Conservation (phyloP, 495 filamentous ascomycete species). For the Astrocystis sublimbata region DNA sequence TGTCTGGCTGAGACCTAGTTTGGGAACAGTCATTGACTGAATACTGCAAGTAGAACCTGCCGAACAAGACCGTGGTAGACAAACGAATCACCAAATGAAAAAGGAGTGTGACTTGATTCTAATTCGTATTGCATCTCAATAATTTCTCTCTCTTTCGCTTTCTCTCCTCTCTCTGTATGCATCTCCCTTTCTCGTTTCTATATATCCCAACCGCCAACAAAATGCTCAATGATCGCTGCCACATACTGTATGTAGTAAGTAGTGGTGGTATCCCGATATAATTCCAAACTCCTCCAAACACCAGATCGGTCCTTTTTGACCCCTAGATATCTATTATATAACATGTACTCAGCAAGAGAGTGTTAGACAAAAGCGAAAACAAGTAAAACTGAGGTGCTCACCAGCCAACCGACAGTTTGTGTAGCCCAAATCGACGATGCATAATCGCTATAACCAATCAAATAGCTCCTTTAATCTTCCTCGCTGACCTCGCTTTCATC, state of each 20-base stretch:
- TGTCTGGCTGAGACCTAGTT: too few relatives aligned
- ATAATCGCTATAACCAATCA: background rate
- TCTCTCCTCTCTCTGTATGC: too few relatives aligned
- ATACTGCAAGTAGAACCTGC: background rate
- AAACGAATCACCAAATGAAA: background rate
- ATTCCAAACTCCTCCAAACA: constrained; percentile 5
- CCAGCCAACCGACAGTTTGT: background rate
- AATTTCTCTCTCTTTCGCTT: too few relatives aligned
- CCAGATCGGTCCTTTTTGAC: constrained; percentile 1
- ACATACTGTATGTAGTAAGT: too few relatives aligned
- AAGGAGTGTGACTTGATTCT: too few relatives aligned
- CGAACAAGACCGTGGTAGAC: background rate
- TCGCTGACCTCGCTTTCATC: constrained; percentile 44
- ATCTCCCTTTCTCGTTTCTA: background rate
- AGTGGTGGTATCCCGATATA: background rate
- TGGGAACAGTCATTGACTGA: too few relatives aligned
- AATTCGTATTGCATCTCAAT: too few relatives aligned
- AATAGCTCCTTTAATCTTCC: constrained; percentile 31
- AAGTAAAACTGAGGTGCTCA: constrained; percentile 7
- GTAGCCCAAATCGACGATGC: background rate
- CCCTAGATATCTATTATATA: background rate
- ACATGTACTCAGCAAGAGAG: background rate
- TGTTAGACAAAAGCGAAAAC: background rate
- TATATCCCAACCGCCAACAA: background rate
- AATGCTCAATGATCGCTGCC: background rate